Conservation (phyloP, 2,329 filamentous ascomycete species). For the Aspergillus nomiae region DNA sequence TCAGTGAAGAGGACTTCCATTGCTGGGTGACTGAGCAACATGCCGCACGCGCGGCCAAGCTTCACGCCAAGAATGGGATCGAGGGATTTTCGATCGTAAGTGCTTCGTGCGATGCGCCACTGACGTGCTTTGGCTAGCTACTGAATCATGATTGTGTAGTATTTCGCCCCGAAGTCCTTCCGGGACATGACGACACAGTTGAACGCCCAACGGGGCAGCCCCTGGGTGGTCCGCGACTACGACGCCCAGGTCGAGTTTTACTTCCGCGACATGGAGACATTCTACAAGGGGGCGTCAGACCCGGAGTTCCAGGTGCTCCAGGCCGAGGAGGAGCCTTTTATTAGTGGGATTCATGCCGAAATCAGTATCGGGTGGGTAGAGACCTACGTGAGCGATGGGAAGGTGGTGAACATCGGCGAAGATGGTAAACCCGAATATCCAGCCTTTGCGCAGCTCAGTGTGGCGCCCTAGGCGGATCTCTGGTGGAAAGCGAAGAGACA, state of each 20-base stretch:
- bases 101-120: neutral
- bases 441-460: neutral
- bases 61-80: slow-evolving; percentile 6
- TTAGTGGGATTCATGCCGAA: slow-evolving; percentile 13
- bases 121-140: too few relatives aligned
- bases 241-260: slow-evolving; percentile 23
- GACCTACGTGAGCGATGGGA: slow-evolving; percentile 19
- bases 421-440: slow-evolving; percentile 5
- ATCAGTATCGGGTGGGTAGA: slow-evolving; percentile 23
- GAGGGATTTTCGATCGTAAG: slow-evolving; percentile 6
- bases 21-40: slow-evolving; percentile 4
- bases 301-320: slow-evolving; percentile 22
- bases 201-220: neutral
- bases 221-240: slow-evolving; percentile 3
- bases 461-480: neutral
- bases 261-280: slow-evolving; percentile 20
- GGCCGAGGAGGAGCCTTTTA: slow-evolving; percentile 18
- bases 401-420: slow-evolving; percentile 22
- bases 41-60: slow-evolving; percentile 4
- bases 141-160: neutral
- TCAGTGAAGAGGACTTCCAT: slow-evolving; percentile 7
- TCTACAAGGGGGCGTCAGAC: slow-evolving; percentile 16
- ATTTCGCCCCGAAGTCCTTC: neutral
- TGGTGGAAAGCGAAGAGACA: neutral
- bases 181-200: slow-evolving; percentile 1